Conservation (phyloP, 129 eudicot species). For the Helianthus annuus region DNA sequence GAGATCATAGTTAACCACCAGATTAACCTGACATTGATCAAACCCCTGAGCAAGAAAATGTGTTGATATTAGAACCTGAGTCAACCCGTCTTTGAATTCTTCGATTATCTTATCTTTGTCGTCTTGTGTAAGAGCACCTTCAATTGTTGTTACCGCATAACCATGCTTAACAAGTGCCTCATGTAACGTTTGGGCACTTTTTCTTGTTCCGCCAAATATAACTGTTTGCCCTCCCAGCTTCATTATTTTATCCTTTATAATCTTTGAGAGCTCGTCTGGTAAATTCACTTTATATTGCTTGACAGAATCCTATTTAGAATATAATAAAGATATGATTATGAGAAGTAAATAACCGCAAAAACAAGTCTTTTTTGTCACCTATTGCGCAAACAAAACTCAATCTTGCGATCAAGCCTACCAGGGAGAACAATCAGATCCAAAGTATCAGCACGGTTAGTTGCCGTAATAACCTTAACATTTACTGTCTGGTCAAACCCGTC, state of each 20-base stretch:
- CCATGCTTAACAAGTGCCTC: background rate
- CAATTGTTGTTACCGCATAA: background rate
- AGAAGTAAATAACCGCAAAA: no score
- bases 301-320: constrained; percentile 68
- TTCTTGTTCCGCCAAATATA: background rate
- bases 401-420: no score
- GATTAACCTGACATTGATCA: background rate
- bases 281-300: constrained; percentile 38
- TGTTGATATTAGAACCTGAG: background rate
- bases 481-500: no score
- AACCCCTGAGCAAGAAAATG: background rate
- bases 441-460: no score
- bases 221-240: background rate
- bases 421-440: no score
- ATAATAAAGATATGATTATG: no score
- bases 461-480: no score
- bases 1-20: background rate
- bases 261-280: background rate
- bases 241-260: background rate
- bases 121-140: no score
- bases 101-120: background rate
- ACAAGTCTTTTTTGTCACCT: no score
- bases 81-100: background rate
- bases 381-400: no score
- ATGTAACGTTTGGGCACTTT: background rate